Conservation (phyloP, 176 grass and related monocot species). For the sorghum (Sorghum bicolor) region Sorghum_bicolor_NCBIv3 NC_012870.2:2273501-2274000, state of each 20-base stretch:
- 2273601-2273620: conserved; percentile 37
- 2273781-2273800: conserved; percentile 13
- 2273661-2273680: conserved; percentile 25
- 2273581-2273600: conserved; percentile 56
- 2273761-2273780: background rate
- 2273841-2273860: conserved; percentile 4
- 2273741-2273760: background rate
- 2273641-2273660: background rate
- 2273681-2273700: background rate
- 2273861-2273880: background rate
- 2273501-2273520: conserved; percentile 86
- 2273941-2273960: background rate
- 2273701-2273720: background rate
- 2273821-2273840: background rate
- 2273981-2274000: background rate
- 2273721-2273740: conserved; percentile 10
- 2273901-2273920: background rate
- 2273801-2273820: conserved; percentile 22
- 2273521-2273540: conserved; percentile 89
- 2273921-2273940: background rate
- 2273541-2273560: conserved; percentile 50
- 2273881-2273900: conserved; percentile 5
- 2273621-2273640: conserved; percentile 21
- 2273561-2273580: conserved; percentile 34
- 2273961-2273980: background rate